Evolutionary conservation across 2,329 filamentous ascomycete species (phyloP).

Genomic region (Pyricularia pennisetigena): DNA sequence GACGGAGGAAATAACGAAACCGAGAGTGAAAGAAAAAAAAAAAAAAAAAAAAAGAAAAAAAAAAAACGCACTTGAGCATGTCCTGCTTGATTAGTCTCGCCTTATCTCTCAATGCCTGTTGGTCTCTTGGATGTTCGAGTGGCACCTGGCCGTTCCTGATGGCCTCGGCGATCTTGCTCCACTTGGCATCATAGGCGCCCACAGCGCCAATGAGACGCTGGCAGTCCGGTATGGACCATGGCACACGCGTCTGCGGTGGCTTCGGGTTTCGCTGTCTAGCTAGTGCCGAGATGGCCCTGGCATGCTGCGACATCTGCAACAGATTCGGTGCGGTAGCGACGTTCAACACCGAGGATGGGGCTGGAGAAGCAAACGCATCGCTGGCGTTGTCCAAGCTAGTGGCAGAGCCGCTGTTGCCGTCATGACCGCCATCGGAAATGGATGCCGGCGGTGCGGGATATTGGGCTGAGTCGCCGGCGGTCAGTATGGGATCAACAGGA

Average conservation of each 20-base stretch:
- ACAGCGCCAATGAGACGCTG: conserved; percentile 31
- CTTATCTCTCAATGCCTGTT: conserved; percentile 48
- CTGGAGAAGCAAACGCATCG: background rate
- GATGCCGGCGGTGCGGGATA: background rate
- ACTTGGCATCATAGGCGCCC: conserved; percentile 24
- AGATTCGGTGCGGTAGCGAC: conserved; percentile 11
- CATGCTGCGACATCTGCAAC: conserved; percentile 15
- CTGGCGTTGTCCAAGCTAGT: background rate
- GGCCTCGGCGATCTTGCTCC: conserved; percentile 25
- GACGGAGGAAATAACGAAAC: too few species aligned
- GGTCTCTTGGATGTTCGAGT: conserved; percentile 36
- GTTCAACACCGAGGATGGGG: conserved; percentile 4
- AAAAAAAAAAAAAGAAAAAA: conserved; percentile 6
- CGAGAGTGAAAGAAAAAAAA: too few species aligned
- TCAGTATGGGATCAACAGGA: conserved; percentile 1
- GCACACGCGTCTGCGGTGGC: conserved; percentile 20
- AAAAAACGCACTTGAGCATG: conserved; percentile 29
- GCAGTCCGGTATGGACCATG: conserved; percentile 34
- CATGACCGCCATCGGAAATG: background rate
- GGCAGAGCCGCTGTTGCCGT: background rate
- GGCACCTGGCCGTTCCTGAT: conserved; percentile 16
- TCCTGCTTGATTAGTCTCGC: conserved; percentile 47
- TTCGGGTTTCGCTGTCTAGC: conserved; percentile 17
- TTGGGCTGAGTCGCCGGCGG: background rate
- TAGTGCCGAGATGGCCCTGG: conserved; percentile 15